Percentiles rank a stretch among this genome's conserved stretches.
Conservation (phyloP, 2,329 filamentous ascomycete genomes). For the Diplodia intermedia region DNA sequence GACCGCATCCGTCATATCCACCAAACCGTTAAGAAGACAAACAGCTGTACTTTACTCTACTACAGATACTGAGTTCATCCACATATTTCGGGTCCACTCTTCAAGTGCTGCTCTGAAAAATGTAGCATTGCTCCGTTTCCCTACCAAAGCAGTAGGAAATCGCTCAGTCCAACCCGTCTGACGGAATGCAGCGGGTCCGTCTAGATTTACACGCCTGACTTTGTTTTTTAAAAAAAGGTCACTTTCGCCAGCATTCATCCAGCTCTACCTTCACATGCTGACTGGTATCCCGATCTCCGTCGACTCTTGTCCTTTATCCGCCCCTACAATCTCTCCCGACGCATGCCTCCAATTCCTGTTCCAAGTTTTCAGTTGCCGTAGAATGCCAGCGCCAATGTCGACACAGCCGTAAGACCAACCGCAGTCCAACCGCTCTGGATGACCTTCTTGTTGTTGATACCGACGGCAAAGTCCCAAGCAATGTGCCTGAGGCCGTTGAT, state of each 20-base stretch:
- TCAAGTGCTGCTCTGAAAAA: slow-evolving; percentile 1
- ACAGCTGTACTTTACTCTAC: not conserved
- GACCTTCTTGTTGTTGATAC: slow-evolving; percentile 69
- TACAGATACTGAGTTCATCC: not conserved
- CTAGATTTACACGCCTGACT: slow-evolving; percentile 18
- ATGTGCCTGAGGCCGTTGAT: slow-evolving; percentile 76
- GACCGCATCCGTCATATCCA: not conserved
- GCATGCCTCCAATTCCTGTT: not conserved
- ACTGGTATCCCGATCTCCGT: not conserved
- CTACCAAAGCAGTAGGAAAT: slow-evolving; percentile 4
- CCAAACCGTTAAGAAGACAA: not conserved
- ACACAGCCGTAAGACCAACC: slow-evolving; percentile 61
- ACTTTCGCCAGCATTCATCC: not conserved
- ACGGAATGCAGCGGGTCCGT: not conserved
- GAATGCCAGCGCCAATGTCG: slow-evolving; percentile 25
- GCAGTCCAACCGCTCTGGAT: slow-evolving; percentile 70
- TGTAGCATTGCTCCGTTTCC: slow-evolving; percentile 18
- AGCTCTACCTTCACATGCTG: not conserved
- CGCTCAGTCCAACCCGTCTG: not conserved
- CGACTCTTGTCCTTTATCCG: not conserved
- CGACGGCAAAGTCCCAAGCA: slow-evolving; percentile 70
- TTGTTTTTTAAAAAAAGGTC: not conserved
- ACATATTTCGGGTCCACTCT: not conserved
- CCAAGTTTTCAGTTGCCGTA: slow-evolving; percentile 17
- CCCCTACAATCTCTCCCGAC: not conserved